Percentiles rank a stretch among this genome's conserved stretches.
These are phyloP conservation scores for Escallonia rubra DNA, from an alignment of 129 eudicot species.

Conservation along the genomic window DNA sequence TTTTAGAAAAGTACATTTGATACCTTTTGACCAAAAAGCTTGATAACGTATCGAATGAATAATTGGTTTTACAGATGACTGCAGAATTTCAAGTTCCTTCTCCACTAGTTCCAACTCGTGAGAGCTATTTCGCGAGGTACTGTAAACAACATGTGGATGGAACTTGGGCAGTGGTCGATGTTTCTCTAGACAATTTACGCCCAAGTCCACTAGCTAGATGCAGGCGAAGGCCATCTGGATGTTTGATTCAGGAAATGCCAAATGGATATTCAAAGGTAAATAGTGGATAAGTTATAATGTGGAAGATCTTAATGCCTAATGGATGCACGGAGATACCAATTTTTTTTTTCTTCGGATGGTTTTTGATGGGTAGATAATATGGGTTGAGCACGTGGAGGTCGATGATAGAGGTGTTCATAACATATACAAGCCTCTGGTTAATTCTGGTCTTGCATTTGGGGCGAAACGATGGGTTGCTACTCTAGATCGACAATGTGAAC, in stretches of 20 bases:
- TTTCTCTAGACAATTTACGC: slow-evolving; percentile 36
- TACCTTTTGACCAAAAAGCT: too few species aligned
- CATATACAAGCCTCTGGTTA: slow-evolving; percentile 33
- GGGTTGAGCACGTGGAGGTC: slow-evolving; percentile 66
- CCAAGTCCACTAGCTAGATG: slow-evolving; percentile 19
- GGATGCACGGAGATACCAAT: neutral
- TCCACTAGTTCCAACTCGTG: slow-evolving; percentile 47
- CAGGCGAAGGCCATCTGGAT: slow-evolving; percentile 48
- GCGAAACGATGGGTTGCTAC: slow-evolving; percentile 55
- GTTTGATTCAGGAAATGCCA: slow-evolving; percentile 44
- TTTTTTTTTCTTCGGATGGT: neutral
- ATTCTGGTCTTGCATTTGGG: slow-evolving; percentile 54
- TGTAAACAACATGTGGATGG: slow-evolving; percentile 46
- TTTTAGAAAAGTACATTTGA: too few species aligned
- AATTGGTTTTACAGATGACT: slow-evolving; percentile 30
- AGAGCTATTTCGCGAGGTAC: slow-evolving; percentile 46
- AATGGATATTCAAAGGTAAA: slow-evolving; percentile 57
- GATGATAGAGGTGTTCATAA: slow-evolving; percentile 37
- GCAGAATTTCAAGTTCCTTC: slow-evolving; percentile 45
- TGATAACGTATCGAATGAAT: too few species aligned
- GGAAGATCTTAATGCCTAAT: too few species aligned
- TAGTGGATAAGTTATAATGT: neutral
- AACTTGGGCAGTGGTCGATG: slow-evolving; percentile 60
- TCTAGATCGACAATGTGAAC: slow-evolving; percentile 43
- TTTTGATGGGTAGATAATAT: slow-evolving; percentile 33